A percentile compares a stretch with the other conserved stretches of the same genome.
Evolutionary conservation across 2,329 filamentous ascomycete genomes (phyloP).

Genomic region (Aureobasidium sp.): DNA sequence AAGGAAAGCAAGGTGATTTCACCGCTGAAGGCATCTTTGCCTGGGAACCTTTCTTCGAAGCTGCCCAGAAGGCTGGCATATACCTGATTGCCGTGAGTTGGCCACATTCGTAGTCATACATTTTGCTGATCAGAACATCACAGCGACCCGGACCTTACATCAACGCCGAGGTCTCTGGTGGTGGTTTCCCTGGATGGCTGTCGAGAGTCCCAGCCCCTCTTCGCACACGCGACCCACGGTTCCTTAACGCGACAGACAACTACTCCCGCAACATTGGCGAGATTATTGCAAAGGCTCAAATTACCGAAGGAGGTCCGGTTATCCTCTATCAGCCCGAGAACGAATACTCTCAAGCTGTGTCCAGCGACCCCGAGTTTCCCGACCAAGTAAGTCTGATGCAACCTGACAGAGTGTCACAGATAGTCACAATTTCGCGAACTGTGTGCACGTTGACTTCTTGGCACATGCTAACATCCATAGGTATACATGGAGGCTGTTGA

Average conservation of each 20-base stretch:
- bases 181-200: conserved; percentile 76
- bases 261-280: conserved; percentile 41
- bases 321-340: conserved; percentile 78
- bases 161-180: conserved; percentile 69
- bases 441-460: too few species aligned
- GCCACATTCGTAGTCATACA: not conserved
- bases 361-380: conserved; percentile 44
- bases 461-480: not conserved
- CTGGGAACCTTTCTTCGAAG: conserved; percentile 68
- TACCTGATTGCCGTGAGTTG: conserved; percentile 58
- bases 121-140: not conserved
- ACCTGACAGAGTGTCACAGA: too few species aligned
- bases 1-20: conserved; percentile 65
- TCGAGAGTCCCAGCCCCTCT: conserved; percentile 59
- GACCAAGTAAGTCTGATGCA: conserved; percentile 36
- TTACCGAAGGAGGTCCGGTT: conserved; percentile 74
- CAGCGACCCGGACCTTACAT: conserved; percentile 61
- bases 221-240: conserved; percentile 56
- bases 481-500: conserved; percentile 66
- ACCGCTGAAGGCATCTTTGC: conserved; percentile 65
- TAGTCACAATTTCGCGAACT: too few species aligned
- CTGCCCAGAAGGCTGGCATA: conserved; percentile 64
- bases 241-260: conserved; percentile 59
- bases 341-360: conserved; percentile 28
- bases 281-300: conserved; percentile 67